Evolutionary conservation across 805 yeast species (phyloP), one percentile per base, ranked within the genome.

Genomic region (Lipomyces oligophaga): DNA sequence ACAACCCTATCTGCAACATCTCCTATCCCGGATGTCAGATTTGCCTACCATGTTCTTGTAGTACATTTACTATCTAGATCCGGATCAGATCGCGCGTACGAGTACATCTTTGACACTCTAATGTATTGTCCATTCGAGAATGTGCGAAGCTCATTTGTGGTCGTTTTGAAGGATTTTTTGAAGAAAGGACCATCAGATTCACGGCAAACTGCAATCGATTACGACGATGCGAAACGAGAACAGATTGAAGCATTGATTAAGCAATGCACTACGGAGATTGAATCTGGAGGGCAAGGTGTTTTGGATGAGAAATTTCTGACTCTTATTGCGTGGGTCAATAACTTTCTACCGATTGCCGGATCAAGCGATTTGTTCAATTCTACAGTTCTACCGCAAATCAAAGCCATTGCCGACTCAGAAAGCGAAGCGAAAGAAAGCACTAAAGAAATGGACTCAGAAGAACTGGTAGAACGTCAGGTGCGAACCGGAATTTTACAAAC

Each of bases 121-220:
- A 67, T 70, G 24, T 70, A 75, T 41, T 83, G 90, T 59, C 89
- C 93, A 1, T 78, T 73, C 59, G 78, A 73, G 32, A 74, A 75
- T 32, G 76, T 78, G 19, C 79, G 79, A 56, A 71, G 81, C 20
- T 79, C 79, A 2, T 66, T 79, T 30, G 74, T 86, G 15, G 78
- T 81, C 3, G 78, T 86, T 20, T 72, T 87, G 59, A 86, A 83
- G 62, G 86, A 81, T 56, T 69, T 87, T 41, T 13, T 52, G 25
- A 24, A 8, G 13, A 10, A 8, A 13, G 30, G 30, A 10, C 11
- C 13, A 8, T 8, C 11, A 26, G 13, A 13, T 26, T 26, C 30
- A 13, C 30, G 11, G 30, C 30, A 13, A 10, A 13, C 11, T 13
- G 30, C 13, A 13, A 13, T 26, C 13, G 13, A 5, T 10, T 46